Evolutionary conservation across 495 filamentous ascomycete genomes (phyloP).

Genomic region (Neurospora hispaniola): DNA sequence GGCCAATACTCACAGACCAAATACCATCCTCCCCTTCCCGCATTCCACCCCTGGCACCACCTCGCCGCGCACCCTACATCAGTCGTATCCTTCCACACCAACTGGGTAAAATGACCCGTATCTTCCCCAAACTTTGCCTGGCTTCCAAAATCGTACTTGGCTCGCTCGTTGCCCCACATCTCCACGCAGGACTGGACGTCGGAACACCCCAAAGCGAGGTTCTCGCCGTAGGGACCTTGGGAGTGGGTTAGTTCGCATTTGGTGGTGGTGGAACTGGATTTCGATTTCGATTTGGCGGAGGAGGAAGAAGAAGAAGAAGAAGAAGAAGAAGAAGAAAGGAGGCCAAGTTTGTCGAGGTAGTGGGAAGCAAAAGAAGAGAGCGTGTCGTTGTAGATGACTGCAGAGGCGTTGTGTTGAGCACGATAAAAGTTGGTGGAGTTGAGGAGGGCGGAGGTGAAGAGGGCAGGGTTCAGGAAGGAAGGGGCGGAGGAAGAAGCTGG

Average conservation of each 20-base stretch:
- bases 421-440: constrained; percentile 62
- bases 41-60: constrained; percentile 39
- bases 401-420: constrained; percentile 47
- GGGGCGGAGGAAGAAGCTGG: constrained; percentile 18
- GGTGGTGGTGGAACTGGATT: not conserved
- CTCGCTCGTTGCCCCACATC: constrained; percentile 57
- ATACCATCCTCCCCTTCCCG: constrained; percentile 44
- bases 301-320: not conserved
- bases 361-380: constrained; percentile 42
- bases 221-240: constrained; percentile 65
- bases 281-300: not conserved
- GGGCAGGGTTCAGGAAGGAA: constrained; percentile 33
- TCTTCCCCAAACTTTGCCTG: constrained; percentile 43
- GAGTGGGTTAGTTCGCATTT: constrained; percentile 54
- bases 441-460: constrained; percentile 50
- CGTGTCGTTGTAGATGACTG: constrained; percentile 55
- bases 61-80: constrained; percentile 57
- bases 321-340: not conserved
- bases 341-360: constrained; percentile 15
- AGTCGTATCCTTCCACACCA: constrained; percentile 67
- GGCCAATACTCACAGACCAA: constrained; percentile 76
- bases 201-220: constrained; percentile 58
- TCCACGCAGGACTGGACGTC: constrained; percentile 48
- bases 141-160: constrained; percentile 45
- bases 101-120: constrained; percentile 80